Conservation (phyloP, 176 grass and related monocot genomes). For the Carex scoparia region DNA sequence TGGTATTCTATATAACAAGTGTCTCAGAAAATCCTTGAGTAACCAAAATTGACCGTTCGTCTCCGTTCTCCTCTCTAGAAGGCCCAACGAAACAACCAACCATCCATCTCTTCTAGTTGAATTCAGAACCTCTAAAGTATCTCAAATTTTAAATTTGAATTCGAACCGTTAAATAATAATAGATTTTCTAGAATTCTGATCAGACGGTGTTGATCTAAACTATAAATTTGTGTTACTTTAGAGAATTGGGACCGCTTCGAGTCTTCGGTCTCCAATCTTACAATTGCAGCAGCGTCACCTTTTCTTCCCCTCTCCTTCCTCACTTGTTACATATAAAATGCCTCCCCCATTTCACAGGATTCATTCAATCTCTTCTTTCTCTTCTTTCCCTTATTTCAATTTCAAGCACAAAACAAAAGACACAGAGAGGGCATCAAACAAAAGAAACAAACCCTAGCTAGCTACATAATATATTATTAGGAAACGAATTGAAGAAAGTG, state of each 20-base stretch:
- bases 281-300: too few relatives aligned
- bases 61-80: background rate
- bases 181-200: too few relatives aligned
- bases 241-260: accelerated
- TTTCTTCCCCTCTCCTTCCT: too few relatives aligned
- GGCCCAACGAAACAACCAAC: background rate
- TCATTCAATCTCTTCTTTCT: background rate
- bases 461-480: background rate
- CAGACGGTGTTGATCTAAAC: too few relatives aligned
- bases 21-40: background rate
- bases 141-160: background rate
- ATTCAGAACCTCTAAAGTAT: background rate
- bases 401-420: background rate
- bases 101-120: too few relatives aligned
- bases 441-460: background rate
- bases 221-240: too few relatives aligned
- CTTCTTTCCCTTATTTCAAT: background rate
- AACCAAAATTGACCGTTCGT: background rate
- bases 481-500: background rate
- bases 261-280: too few relatives aligned
- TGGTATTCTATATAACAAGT: background rate
- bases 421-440: background rate
- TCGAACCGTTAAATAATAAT: too few relatives aligned
- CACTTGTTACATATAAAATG: background rate
- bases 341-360: background rate